Base-by-base conservation (phyloP, 2,329 filamentous ascomycete genomes). In the Sporothrix pallida region DNA sequence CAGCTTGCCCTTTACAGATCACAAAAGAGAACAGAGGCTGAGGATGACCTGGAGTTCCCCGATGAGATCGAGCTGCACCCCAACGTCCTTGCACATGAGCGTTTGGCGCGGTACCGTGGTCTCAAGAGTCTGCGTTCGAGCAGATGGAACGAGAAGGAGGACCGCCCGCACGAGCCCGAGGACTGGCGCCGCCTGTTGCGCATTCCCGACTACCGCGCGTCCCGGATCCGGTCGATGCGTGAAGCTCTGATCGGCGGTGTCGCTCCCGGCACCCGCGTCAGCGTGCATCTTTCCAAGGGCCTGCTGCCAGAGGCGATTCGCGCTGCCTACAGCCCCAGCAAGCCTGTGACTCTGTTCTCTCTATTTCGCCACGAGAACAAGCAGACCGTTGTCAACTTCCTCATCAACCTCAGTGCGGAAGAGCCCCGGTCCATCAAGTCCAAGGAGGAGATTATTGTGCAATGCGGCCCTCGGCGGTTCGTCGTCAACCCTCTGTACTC, bases 31-130 rank as follows among this genome's bases (percentile, higher is more conserved):
- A 90, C 90, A 31, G 95, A 98, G 77, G 93, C 90, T 60, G 94
- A 98, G 69, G 95, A 98, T 15, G 96, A 99, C 81, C 89, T 93
- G 72, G 95, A 98, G 81, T 99, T 98, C 82, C 96, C 96, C 0
- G 96, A 99, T 77, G 96, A 99, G 82, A 96, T 99, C 74, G 97
- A 99, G 82, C 86, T 99, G 71, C 93, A 93, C 77, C 96, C 97
- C 0, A 89, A 95, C 71, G 93, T 97, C 3, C 86, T 93, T 62
- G 96, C 96, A 0, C 86, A 93, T 70, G 96, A 99, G 83, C 88
- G 96, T 62, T 84, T 99, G 72, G 89, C 92, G 9, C 89, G 93
- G 74, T 99, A 98, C 83, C 88, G 96, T 79, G 96, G 96, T 58
- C 83, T 99, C 77, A 99, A 98, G 87, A 97, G 93, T 80, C 83